Evolutionary conservation across 257 asterid genomes (phyloP).

Genomic region (Plantago elongata): DNA sequence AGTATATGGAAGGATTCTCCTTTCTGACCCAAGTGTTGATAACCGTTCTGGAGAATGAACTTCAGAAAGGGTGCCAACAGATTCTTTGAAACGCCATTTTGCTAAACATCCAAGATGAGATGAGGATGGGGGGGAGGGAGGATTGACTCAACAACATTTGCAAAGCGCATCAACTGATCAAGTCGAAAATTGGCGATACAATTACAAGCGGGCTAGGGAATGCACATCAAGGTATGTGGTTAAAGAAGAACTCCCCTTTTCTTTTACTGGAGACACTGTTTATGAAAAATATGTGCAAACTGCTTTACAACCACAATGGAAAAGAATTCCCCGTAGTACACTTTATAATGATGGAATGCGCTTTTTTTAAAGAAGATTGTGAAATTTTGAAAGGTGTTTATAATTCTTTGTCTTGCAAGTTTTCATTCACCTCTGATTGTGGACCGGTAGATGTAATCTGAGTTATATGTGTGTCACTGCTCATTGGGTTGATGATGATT

Average conservation of each 20-base stretch:
- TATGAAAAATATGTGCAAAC: not conserved
- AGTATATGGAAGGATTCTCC: no score
- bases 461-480: no score
- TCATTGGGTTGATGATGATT: no score
- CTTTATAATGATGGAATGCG: not conserved
- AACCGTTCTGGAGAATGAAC: no score
- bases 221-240: no score
- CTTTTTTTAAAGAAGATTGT: not conserved
- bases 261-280: not conserved
- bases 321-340: not conserved
- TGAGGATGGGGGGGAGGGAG: no score
- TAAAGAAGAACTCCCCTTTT: not conserved
- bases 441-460: not conserved
- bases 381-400: not conserved
- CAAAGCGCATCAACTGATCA: not conserved
- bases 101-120: no score
- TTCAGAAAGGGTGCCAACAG: no score
- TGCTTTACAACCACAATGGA: not conserved
- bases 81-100: no score
- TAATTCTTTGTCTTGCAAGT: not conserved
- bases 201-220: not conserved
- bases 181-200: not conserved
- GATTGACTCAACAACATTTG: conserved; percentile 1
- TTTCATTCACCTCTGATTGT: not conserved
- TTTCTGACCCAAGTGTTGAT: no score